A percentile compares a stretch with the other conserved stretches of the same genome.
Evolutionary conservation across 2,329 filamentous ascomycete species (phyloP).

Genomic region (Sarocladium kiliense): DNA sequence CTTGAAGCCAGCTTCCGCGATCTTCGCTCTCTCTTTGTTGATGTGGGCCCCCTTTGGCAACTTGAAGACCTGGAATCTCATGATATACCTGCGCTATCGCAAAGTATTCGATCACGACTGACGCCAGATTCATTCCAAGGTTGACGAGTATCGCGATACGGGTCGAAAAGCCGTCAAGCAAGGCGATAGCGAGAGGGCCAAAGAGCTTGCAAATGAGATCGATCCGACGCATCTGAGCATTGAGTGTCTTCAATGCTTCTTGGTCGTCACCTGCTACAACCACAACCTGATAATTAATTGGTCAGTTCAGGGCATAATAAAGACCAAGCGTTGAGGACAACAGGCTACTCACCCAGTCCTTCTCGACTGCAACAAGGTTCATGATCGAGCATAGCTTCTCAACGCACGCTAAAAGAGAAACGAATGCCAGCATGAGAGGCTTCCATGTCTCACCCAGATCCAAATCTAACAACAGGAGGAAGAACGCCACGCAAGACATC

Average conservation of each 20-base stretch:
- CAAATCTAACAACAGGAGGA: slow-evolving; percentile 16
- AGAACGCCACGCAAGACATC: slow-evolving; percentile 41
- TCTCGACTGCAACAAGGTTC: slow-evolving; percentile 64
- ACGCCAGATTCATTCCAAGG: slow-evolving; percentile 43
- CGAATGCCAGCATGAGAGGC: slow-evolving; percentile 24
- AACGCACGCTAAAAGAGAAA: slow-evolving; percentile 54
- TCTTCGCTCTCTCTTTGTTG: not conserved
- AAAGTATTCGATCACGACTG: slow-evolving; percentile 46
- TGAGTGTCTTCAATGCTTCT: slow-evolving; percentile 33
- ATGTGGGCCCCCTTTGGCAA: not conserved
- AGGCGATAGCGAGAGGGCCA: slow-evolving; percentile 49
- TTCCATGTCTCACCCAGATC: slow-evolving; percentile 10
- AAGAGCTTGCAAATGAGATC: slow-evolving; percentile 55
- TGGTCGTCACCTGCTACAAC: slow-evolving; percentile 19
- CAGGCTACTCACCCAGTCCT: slow-evolving; percentile 54
- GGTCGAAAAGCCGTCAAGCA: slow-evolving; percentile 45
- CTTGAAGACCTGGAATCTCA: slow-evolving; percentile 14
- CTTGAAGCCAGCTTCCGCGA: not conserved
- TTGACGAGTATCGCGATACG: slow-evolving; percentile 42
- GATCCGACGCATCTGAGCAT: slow-evolving; percentile 58
- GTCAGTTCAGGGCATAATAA: not conserved
- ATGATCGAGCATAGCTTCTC: slow-evolving; percentile 63
- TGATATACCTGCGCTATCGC: slow-evolving; percentile 35
- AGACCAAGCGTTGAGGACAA: too few relatives aligned
- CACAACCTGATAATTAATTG: slow-evolving; percentile 19